Base-by-base conservation (phyloP, 129 eudicot species). In the Sambucus nigra region DNA sequence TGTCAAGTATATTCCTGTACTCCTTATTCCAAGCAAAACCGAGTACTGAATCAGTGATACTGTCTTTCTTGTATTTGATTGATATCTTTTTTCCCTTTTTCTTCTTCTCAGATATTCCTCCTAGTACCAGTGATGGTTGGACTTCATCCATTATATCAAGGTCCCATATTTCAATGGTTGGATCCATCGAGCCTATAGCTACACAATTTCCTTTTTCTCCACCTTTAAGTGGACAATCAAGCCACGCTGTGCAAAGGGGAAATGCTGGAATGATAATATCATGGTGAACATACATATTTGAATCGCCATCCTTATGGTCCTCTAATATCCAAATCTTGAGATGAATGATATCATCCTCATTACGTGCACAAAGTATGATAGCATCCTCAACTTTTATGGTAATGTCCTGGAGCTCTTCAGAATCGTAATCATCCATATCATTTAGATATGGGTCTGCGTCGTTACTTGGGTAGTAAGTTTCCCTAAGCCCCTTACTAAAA, bases 101-200 rank as follows among this genome's bases (percentile, higher is more conserved):
- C 80, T 80, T 83, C 63, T 75, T 74, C 69, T 84, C 95, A 46
- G 67, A 57, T 51, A 76, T 21, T 5, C 99, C 99, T 57, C 99
- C 99, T 65, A 91, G 60, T 41, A 66, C 65, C 25, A 65, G 60
- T 7, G 87, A 69, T 23, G 94, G 95, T 60, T 82, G 80, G 44
- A 73, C 84, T 55, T 79, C 94, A 76, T 91, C 94, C 76, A 81
- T 72, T 95, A 79, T 63, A 55, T 89, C 95, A 59, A 84, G 93
- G 65, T 85, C 98, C 95, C 98, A 85, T 81, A 89, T 84, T 53
- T 81, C 98, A 61, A 89, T 89, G 42, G 88, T 71, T n/a, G 98
- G 98, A 28, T 89, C 95, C 98, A 89, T 85, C 7, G 86, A 76
- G 51, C 98, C 98, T 23, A 89, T 88, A 8, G 98, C 98, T 11